Evolutionary conservation across 257 asterid species (phyloP).

Genomic region (Solanum habrochaites): DNA sequence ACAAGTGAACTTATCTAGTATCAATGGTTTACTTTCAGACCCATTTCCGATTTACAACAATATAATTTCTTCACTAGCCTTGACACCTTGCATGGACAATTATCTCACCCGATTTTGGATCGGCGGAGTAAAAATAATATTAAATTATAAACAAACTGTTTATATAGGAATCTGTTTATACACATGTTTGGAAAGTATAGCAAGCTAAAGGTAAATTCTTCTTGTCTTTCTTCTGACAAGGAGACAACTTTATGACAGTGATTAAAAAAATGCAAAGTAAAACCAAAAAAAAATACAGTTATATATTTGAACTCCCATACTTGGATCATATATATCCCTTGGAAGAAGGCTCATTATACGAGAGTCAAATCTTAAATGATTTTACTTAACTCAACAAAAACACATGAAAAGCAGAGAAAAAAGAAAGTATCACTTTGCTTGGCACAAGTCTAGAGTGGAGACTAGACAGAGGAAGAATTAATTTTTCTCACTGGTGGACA

Average conservation of each 20-base stretch:
- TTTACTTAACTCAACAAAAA: neutral
- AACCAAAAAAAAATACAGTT: neutral
- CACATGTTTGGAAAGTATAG: neutral
- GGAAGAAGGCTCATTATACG: neutral
- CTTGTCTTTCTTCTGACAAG: neutral
- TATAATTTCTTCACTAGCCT: neutral
- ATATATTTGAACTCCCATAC: neutral
- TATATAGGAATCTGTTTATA: neutral
- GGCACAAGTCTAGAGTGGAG: neutral
- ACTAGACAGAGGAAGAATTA: neutral
- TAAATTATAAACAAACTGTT: neutral
- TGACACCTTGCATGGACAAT: neutral
- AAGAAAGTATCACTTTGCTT: neutral
- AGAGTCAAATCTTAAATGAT: neutral
- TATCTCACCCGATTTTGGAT: neutral
- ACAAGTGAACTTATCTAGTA: neutral
- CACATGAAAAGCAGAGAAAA: neutral
- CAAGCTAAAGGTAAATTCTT: neutral
- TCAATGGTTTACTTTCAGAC: neutral
- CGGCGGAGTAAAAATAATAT: neutral
- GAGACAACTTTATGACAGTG: neutral
- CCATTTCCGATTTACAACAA: neutral
- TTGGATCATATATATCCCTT: neutral
- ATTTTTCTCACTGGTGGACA: neutral
- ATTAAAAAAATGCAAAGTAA: neutral